phyloP scores from a whole-genome alignment of 495 filamentous ascomycete genomes.

The Penicillium alfredii region DNA sequence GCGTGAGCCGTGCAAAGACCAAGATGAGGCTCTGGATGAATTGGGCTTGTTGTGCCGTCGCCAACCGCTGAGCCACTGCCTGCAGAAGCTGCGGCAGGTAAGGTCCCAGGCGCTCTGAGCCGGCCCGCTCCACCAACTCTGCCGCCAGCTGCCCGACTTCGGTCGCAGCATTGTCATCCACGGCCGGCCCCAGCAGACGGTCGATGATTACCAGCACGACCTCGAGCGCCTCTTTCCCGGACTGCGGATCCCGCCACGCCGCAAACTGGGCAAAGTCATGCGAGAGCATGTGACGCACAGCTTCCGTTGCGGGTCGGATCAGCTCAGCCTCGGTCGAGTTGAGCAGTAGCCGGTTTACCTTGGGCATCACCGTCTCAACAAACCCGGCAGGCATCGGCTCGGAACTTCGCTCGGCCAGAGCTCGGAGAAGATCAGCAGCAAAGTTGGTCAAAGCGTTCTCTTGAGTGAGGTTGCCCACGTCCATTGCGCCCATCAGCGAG shows the following conservation, averaged over 20 bases:
- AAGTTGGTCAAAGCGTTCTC: constrained; percentile 78
- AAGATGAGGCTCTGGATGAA: constrained; percentile 92
- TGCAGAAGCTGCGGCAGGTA: constrained; percentile 83
- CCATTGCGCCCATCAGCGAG: constrained; percentile 79
- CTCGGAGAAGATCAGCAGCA: constrained; percentile 74
- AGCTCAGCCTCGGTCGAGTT: constrained; percentile 75
- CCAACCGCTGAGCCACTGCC: constrained; percentile 82
- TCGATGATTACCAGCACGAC: constrained; percentile 88
- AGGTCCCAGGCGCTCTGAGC: constrained; percentile 80
- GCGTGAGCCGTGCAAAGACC: constrained; percentile 85
- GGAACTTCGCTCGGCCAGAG: constrained; percentile 73
- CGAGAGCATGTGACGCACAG: constrained; percentile 77
- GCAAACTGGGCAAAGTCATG: constrained; percentile 87
- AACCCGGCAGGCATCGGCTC: constrained; percentile 84
- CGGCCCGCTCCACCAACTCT: constrained; percentile 90
- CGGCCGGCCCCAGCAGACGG: constrained; percentile 71
- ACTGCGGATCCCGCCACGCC: constrained; percentile 64
- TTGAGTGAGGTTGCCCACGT: constrained; percentile 76
- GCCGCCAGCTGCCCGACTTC: constrained; percentile 94
- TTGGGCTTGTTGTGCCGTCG: constrained; percentile 68
- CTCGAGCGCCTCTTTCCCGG: constrained; percentile 77
- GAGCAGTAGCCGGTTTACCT: constrained; percentile 75
- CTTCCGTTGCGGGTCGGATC: constrained; percentile 76
- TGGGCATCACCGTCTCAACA: constrained; percentile 77
- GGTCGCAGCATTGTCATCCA: constrained; percentile 87